Evolutionary conservation across 2,329 filamentous ascomycete genomes (phyloP), one percentile per base, ranked within the genome.

Genomic region (Talaromyces sp.): DNA sequence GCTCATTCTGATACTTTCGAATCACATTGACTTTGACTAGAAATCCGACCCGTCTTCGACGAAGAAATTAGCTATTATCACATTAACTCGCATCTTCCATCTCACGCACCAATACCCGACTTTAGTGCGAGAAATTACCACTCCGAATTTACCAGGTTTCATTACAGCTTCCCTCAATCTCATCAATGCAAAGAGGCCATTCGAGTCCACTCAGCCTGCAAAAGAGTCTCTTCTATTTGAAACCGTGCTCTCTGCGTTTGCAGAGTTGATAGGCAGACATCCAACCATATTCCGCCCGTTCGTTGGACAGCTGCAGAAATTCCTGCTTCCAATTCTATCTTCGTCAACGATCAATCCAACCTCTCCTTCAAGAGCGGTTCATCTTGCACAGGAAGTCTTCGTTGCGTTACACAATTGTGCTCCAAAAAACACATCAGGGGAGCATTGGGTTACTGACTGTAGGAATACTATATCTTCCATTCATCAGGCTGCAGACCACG

Each of bases 81-180:
- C 90, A 14, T 79, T 97, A 65, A 90, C 90, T 21, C 88, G 90
- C 70, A 92, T 97, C 68, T 97, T 95, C 77, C 83, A 87, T 68
- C 84, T 95, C 39, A 89, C 93, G 44, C 90, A 92, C 71, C 86
- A 88, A 40, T 92, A 92, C 71, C 91, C 89, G 64, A 95, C 91
- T 8, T 81, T 97, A 60, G 82, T 93, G 50, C 85, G 93, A 69
- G 93, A 97, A 73, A 91, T 97, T 65, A 93, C 90, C 0, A 96
- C 92, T 0, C 92, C 92, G 2, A 90, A 86, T 2, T 79, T 97
- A 21, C 86, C 91, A 1, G 79, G 84, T 1, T 96, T 93, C 70
- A 83, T 93, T 52, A 87, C 85, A 0, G 82, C 88, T 2, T 92
- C 89, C 69, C 76, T 96, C 50, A 86, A 88, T 69, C 81, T 93